Conservation (phyloP, 2,329 filamentous ascomycete species). For the Sarocladiaceae sp. region DNA sequence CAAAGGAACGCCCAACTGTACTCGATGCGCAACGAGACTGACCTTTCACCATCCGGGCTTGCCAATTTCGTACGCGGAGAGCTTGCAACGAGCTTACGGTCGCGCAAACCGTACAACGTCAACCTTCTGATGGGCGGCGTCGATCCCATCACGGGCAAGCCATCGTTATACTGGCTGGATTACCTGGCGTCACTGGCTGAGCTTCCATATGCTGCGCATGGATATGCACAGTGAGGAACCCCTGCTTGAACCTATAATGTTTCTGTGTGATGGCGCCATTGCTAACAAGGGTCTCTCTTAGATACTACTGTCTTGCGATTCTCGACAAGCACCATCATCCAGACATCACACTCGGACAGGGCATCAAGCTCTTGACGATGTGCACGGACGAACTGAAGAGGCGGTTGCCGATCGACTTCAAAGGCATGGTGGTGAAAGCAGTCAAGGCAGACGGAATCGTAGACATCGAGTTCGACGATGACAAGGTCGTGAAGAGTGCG, state of each 20-base stretch:
- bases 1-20: slow-evolving; percentile 98
- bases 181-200: slow-evolving; percentile 87
- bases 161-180: slow-evolving; percentile 93
- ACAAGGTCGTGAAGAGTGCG: slow-evolving; percentile 62
- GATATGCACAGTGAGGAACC: slow-evolving; percentile 93
- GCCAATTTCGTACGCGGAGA: slow-evolving; percentile 93
- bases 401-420: slow-evolving; percentile 96
- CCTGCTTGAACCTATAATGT: too few relatives aligned
- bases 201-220: slow-evolving; percentile 93
- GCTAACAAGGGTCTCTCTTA: slow-evolving; percentile 30
- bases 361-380: slow-evolving; percentile 87
- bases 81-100: slow-evolving; percentile 84
- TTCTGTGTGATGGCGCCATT: too few relatives aligned
- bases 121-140: slow-evolving; percentile 94
- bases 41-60: slow-evolving; percentile 83
- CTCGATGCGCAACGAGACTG: slow-evolving; percentile 94
- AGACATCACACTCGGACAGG: slow-evolving; percentile 83
- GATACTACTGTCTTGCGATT: slow-evolving; percentile 96
- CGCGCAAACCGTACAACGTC: slow-evolving; percentile 91
- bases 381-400: slow-evolving; percentile 97
- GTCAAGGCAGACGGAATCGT: slow-evolving; percentile 90
- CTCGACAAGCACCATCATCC: slow-evolving; percentile 98
- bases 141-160: slow-evolving; percentile 86
- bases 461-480: slow-evolving; percentile 82
- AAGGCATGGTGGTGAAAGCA: slow-evolving; percentile 91